These are phyloP conservation scores for Colletotrichum caudatum DNA, from an alignment of 2,329 filamentous ascomycete genomes.

Conservation along the genomic window DNA sequence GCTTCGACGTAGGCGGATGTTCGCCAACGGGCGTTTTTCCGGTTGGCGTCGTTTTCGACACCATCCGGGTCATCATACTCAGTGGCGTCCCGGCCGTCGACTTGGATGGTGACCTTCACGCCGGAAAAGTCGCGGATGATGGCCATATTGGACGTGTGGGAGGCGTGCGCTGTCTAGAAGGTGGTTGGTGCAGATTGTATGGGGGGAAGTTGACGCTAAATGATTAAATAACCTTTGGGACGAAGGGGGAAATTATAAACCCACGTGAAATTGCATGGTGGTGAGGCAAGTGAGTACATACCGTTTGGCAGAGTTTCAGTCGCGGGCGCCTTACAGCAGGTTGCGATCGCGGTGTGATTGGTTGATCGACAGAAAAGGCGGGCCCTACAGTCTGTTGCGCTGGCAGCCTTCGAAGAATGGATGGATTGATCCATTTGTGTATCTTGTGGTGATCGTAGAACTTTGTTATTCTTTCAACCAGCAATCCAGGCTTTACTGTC, in stretches of 20 bases:
- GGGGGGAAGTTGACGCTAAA: background rate
- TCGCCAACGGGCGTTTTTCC: slow-evolving; percentile 2
- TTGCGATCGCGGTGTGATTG: slow-evolving; percentile 17
- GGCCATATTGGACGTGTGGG: slow-evolving; percentile 43
- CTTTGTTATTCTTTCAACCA: too few relatives aligned
- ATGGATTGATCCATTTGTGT: too few relatives aligned
- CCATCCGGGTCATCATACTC: slow-evolving; percentile 44
- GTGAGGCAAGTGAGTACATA: background rate
- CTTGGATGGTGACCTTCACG: slow-evolving; percentile 44
- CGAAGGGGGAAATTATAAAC: slow-evolving; percentile 1
- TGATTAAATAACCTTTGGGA: background rate
- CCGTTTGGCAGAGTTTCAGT: background rate
- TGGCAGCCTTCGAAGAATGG: too few relatives aligned
- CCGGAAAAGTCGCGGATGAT: slow-evolving; percentile 44
- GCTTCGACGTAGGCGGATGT: slow-evolving; percentile 44
- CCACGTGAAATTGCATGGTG: slow-evolving; percentile 4
- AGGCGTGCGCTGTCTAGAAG: background rate
- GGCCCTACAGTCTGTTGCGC: too few relatives aligned
- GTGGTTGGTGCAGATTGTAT: background rate
- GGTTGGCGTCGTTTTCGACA: slow-evolving; percentile 9
- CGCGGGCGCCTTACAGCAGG: background rate
- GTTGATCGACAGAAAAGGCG: background rate
- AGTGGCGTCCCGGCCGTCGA: slow-evolving; percentile 39
- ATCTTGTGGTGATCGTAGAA: too few relatives aligned
- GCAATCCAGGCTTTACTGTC: too few relatives aligned